Percentiles rank a stretch among this genome's conserved stretches.
phyloP scores from a whole-genome alignment of 2,329 filamentous ascomycete genomes.

The Lachnellula subtilissima region DNA sequence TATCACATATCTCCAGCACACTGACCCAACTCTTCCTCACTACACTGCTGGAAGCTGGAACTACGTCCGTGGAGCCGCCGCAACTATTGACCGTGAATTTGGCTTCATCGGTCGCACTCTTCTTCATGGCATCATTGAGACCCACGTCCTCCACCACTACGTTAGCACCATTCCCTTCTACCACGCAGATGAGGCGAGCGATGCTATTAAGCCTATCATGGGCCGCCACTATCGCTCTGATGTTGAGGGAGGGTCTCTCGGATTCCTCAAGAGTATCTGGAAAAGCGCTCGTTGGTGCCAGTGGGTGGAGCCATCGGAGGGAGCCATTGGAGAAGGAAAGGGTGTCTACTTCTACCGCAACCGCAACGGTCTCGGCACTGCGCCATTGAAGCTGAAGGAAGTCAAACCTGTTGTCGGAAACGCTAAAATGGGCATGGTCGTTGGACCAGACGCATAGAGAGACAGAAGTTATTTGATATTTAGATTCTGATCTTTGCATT shows the following conservation, averaged over 20 bases:
- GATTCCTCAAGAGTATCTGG: constrained; percentile 83
- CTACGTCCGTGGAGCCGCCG: constrained; percentile 87
- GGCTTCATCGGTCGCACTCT: constrained; percentile 89
- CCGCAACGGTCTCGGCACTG: constrained; percentile 71
- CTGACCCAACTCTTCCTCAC: constrained; percentile 88
- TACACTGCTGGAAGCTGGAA: constrained; percentile 85
- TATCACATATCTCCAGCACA: constrained; percentile 97
- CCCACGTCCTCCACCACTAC: constrained; percentile 97
- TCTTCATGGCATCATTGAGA: constrained; percentile 95
- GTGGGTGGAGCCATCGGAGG: constrained; percentile 91
- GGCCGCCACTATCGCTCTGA: constrained; percentile 90
- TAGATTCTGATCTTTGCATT: too few species aligned
- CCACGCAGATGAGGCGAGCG: constrained; percentile 87
- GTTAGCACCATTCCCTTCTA: constrained; percentile 96
- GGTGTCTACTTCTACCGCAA: constrained; percentile 97
- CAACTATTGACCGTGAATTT: constrained; percentile 95
- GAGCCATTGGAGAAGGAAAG: constrained; percentile 73
- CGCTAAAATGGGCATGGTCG: constrained; percentile 9
- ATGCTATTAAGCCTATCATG: constrained; percentile 94
- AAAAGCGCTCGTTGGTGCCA: constrained; percentile 81
- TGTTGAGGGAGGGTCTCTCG: constrained; percentile 66
- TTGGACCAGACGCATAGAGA: constrained; percentile 2
- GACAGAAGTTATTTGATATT: background rate
- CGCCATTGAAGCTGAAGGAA: constrained; percentile 25
- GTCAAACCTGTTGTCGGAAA: constrained; percentile 10